Conservation (phyloP, 345 rosid species). For the Durio zibethinus region DNA sequence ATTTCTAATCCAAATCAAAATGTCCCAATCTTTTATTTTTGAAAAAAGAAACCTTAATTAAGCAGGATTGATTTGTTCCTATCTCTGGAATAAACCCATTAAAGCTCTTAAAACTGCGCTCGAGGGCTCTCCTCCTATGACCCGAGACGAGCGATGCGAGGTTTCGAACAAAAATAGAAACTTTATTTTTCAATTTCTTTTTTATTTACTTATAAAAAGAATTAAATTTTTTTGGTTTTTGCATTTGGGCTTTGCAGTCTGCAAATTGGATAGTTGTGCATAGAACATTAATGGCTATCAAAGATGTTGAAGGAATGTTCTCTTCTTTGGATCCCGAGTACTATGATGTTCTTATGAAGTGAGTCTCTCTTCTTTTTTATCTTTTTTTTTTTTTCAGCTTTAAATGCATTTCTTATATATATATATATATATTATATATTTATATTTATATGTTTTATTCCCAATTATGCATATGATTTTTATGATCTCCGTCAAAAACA, state of each 20-base stretch:
- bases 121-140: slow-evolving; percentile 84
- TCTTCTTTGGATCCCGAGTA: slow-evolving; percentile 86
- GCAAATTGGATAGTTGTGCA: slow-evolving; percentile 91
- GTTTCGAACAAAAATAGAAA: slow-evolving; percentile 22
- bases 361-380: slow-evolving; percentile 18
- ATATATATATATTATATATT: no score
- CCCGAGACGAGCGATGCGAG: slow-evolving; percentile 92
- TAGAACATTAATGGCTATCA: slow-evolving; percentile 88
- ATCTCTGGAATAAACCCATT: slow-evolving; percentile 43
- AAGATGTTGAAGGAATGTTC: slow-evolving; percentile 79
- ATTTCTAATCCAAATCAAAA: not conserved
- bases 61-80: not conserved
- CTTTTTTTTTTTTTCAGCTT: not conserved
- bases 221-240: not conserved
- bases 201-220: not conserved
- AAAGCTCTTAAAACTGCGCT: slow-evolving; percentile 93
- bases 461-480: not conserved
- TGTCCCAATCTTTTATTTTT: not conserved
- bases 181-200: not conserved
- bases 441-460: not conserved
- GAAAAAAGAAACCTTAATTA: not conserved
- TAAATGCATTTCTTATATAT: not conserved
- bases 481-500: not conserved
- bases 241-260: slow-evolving; percentile 38
- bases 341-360: slow-evolving; percentile 95